Base-by-base conservation (phyloP, 192 early-diverging fungal genomes). In the Backusella liffmaniae region DNA sequence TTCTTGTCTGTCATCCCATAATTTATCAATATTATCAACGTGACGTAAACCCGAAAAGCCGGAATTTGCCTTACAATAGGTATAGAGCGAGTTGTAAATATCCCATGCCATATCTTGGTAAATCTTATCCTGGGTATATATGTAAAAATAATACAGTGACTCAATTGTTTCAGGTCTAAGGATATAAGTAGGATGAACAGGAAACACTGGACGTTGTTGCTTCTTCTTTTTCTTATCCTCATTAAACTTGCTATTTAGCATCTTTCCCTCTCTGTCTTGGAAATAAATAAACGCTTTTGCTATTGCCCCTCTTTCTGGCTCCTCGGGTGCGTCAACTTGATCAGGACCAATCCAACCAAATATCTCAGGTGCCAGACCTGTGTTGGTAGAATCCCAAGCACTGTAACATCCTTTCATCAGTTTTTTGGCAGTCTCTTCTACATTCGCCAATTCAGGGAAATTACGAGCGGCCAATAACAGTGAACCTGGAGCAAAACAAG, bases 61-160 rank as follows among this genome's bases (percentile, higher is more conserved):
- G 75, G 80, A 83, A 13, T 68, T 59, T 0, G 86, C 81, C 26
- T 81, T 83, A 71, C 88, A 86, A 67, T 79, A 83, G 15, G 71
- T 82, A 53, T 89, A 82, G 12, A 89, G 46, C 2, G 86, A 56
- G 80, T 88, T 76, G 18, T 74, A 81, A 18, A 93, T 90, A 36
- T 90, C 75, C 93, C 93, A 94, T 37, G 87, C 92, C 66, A 88
- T 85, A 49, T 92, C 91, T 49, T 88, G 88, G 41, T 94, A 93
- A 16, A 70, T 70, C 1, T 79, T 81, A 62, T 94, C 86, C 0
- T 91, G 90, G 5, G 93, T 94, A n/a, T 88, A 76, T 29, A 92
- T 86, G 74, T 92, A 93, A 80, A 93, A 86, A 73, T 89, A 86
- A 78, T 91, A 94, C 21, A 93, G 73, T 44, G 88, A 90, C 75